Evolutionary conservation across 2,329 filamentous ascomycete genomes (phyloP).

Genomic region (Alternaria solani): DNA sequence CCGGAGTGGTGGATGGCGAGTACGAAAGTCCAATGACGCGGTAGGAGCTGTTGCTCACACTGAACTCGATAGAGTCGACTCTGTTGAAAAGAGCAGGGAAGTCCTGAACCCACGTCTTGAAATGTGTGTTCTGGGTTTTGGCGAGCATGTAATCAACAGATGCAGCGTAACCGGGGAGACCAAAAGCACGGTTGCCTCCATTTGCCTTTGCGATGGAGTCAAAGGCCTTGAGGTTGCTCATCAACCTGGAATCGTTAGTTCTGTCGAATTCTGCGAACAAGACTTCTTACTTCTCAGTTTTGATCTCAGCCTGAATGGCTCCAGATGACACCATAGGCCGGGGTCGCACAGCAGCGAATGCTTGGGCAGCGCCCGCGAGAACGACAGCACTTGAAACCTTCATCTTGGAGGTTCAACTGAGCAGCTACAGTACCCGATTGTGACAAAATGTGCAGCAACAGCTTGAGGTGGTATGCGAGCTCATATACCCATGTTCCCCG

Average conservation of each 20-base stretch:
- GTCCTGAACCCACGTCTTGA: conserved; percentile 58
- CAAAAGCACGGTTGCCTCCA: conserved; percentile 68
- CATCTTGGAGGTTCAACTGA: conserved; percentile 28
- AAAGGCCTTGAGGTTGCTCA: conserved; percentile 63
- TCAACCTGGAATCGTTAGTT: conserved; percentile 52
- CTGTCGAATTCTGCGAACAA: not conserved
- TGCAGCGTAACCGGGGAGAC: conserved; percentile 65
- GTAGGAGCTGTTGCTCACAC: conserved; percentile 47
- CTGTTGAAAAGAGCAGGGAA: conserved; percentile 57
- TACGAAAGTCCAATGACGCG: conserved; percentile 57
- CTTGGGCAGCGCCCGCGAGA: conserved; percentile 35
- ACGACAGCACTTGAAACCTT: conserved; percentile 35
- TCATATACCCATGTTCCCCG: conserved; percentile 26
- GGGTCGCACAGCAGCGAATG: conserved; percentile 30
- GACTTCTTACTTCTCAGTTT: conserved; percentile 44
- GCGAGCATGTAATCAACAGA: conserved; percentile 66
- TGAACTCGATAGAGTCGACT: conserved; percentile 54
- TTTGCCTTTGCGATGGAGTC: conserved; percentile 64
- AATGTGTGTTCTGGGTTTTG: conserved; percentile 54
- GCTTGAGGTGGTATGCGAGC: conserved; percentile 10
- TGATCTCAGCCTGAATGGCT: conserved; percentile 53
- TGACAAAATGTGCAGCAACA: not conserved
- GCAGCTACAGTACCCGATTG: not conserved
- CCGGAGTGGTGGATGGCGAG: conserved; percentile 57
- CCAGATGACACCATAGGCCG: conserved; percentile 47